Evolutionary conservation across 169 alveolate genomes (phyloP), one percentile per base, ranked within the genome.

Genomic region (Plasmodium billcollinsi): DNA sequence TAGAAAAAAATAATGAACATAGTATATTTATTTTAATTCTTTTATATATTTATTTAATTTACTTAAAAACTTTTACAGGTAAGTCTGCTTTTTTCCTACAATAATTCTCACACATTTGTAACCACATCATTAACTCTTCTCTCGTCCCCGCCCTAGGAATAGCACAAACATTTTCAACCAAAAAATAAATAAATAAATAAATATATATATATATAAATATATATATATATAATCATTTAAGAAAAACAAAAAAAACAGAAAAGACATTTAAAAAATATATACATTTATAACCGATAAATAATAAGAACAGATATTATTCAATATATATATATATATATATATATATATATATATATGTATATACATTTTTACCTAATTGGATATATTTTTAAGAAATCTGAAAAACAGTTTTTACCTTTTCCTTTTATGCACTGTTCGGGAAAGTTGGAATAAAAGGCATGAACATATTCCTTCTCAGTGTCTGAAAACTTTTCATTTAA

Each of bases 71-170:
- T 72, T 85, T 85, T 71, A 72, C 75, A 85, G 92, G 92, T 72
- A 85, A 29, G n/a, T 54, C 88, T 33, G 92, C 92, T 39, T 85
- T 85, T 61, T 85, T 47, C 29, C 92, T 85, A 54, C 92, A 85
- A 52, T 71, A 85, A 85, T 85, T 85, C 63, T 85, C 92, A 54
- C 92, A 85, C 92, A 71, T 85, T 71, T 85, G 92, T 58, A 85
- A 43, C 92, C 92, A 85, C 66, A 66, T 85, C 92, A 85, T 85
- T 50, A 85, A 33, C 49, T 85, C 92, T 59, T 71, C 88, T 70
- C 88, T 45, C 20, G 85, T 71, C 21, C 21, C 54, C 7, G 92
- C 92, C 70, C 88, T 83, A 33, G 45, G 45, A 33, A 4, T 0
- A 33, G 5, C 45, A 58, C 3, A 58, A 8, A 58, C 2, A 58